These are phyloP conservation scores for Agastache rugosa DNA, from an alignment of 257 asterid genomes.

Conservation along the genomic window DNA sequence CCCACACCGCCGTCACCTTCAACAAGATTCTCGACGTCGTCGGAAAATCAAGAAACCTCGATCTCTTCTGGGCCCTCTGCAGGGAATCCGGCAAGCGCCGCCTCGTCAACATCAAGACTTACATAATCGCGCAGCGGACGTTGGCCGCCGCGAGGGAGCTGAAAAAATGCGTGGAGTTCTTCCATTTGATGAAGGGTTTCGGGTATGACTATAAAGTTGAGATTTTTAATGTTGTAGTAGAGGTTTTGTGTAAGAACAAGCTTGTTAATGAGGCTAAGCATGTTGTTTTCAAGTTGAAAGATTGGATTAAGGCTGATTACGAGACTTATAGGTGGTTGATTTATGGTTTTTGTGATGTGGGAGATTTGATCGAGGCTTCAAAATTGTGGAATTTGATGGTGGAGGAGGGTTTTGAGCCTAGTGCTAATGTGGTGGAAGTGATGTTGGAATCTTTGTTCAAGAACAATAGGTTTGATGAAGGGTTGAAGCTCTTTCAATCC, in stretches of 20 bases:
- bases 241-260: slow-evolving; percentile 62
- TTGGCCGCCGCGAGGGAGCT: slow-evolving; percentile 81
- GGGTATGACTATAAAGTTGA: slow-evolving; percentile 68
- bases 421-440: slow-evolving; percentile 44
- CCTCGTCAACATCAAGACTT: slow-evolving; percentile 70
- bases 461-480: slow-evolving; percentile 58
- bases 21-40: slow-evolving; percentile 78
- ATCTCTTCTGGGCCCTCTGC: slow-evolving; percentile 78
- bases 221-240: slow-evolving; percentile 60
- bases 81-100: slow-evolving; percentile 63
- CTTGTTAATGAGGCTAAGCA: slow-evolving; percentile 80
- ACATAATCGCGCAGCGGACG: slow-evolving; percentile 59
- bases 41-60: slow-evolving; percentile 83
- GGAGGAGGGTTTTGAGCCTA: slow-evolving; percentile 70
- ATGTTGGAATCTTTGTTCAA: slow-evolving; percentile 79
- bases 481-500: slow-evolving; percentile 72
- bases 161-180: slow-evolving; percentile 79
- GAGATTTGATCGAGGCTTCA: slow-evolving; percentile 81
- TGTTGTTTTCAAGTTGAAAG: slow-evolving; percentile 68
- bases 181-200: slow-evolving; percentile 75
- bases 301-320: slow-evolving; percentile 55
- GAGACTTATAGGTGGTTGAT: slow-evolving; percentile 81
- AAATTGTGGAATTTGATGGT: slow-evolving; percentile 88
- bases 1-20: slow-evolving; percentile 73
- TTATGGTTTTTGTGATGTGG: slow-evolving; percentile 83